Base-by-base conservation (phyloP, 164 flowering plant species). In the Litsea cubeba region DNA sequence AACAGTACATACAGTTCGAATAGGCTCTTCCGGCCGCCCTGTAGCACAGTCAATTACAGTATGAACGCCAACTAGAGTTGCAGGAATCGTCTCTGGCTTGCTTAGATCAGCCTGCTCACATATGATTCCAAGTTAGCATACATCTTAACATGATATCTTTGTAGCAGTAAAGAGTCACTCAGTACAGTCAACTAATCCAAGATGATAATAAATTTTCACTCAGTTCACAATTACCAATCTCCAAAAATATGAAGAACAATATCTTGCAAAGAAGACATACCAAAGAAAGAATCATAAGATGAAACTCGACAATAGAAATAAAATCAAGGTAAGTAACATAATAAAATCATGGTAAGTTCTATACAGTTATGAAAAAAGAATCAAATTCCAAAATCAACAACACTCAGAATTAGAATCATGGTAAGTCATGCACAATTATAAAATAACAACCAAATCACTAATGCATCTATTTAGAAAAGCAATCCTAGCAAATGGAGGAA, bases 21-120 rank as follows among this genome's bases (percentile, higher is more conserved):
- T 95, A 15, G 99, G 99, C 76, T 95, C 98, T 82, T 95, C 99
- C 0, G 99, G 99, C 20, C 97, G 94, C 28, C 99, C 98, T 6
- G 99, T 95, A 5, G 98, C 99, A 86, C 99, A 95, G 73, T 95
- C 99, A 71, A 95, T 92, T 26, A 95, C 85, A 1, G 99, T 93
- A 72, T 95, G 97, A 58, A 95, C 73, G 26, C 99, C 99, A 72
- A 95, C 97, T 78, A 95, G 77, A 26, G 99, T 95, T 32, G 98
- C 99, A 3, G 98, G 99, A 58, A 93, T 93, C 0, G 94, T 88
- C 82, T 95, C 99, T 35, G 98, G 99, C 78, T 90, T 95, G 86
- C 95, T 88, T 17, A 95, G 80, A 66, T 95, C 99, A 72, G 91
- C 98, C 99, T 95, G 91, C 80, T 72, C 85, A 81, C 46, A 72